Evolutionary conservation across 371 early-diverging fungal genomes (phyloP).

Genomic region (Smittium mucronatum): DNA sequence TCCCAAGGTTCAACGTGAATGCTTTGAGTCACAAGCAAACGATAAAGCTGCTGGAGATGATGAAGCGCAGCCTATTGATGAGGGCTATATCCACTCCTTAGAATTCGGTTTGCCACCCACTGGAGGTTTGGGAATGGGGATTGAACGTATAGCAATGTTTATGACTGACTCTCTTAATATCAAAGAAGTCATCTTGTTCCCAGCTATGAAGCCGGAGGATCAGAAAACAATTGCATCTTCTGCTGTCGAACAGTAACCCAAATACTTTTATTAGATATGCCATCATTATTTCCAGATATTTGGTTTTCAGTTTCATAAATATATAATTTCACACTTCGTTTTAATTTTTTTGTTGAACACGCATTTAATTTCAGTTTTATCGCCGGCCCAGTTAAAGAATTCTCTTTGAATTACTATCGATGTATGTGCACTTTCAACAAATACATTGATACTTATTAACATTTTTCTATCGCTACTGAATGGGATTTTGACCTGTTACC

Average conservation of each 20-base stretch:
- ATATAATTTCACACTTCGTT: no score
- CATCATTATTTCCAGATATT: no score
- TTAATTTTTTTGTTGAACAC: no score
- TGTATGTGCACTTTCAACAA: no score
- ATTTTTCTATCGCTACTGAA: no score
- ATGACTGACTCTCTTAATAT: slow-evolving; percentile 98
- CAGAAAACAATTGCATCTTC: neutral
- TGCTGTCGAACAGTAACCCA: neutral
- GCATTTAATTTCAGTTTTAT: no score
- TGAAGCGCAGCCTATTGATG: slow-evolving; percentile 98
- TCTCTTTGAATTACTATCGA: no score
- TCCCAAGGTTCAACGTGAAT: slow-evolving; percentile 92
- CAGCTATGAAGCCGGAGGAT: slow-evolving; percentile 73
- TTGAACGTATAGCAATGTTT: slow-evolving; percentile 98
- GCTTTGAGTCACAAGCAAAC: slow-evolving; percentile 93
- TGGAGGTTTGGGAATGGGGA: slow-evolving; percentile 96
- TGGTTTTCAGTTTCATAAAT: no score
- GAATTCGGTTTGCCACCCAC: slow-evolving; percentile 99
- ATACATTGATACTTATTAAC: no score
- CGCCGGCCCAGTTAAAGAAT: no score
- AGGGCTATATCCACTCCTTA: slow-evolving; percentile 93
- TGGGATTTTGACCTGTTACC: no score
- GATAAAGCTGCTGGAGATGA: slow-evolving; percentile 99
- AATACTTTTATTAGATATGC: no score
- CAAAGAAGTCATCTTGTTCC: slow-evolving; percentile 96